Conservation (phyloP, 2,329 filamentous ascomycete genomes). For the Dryadomyces quercivorus region DNA sequence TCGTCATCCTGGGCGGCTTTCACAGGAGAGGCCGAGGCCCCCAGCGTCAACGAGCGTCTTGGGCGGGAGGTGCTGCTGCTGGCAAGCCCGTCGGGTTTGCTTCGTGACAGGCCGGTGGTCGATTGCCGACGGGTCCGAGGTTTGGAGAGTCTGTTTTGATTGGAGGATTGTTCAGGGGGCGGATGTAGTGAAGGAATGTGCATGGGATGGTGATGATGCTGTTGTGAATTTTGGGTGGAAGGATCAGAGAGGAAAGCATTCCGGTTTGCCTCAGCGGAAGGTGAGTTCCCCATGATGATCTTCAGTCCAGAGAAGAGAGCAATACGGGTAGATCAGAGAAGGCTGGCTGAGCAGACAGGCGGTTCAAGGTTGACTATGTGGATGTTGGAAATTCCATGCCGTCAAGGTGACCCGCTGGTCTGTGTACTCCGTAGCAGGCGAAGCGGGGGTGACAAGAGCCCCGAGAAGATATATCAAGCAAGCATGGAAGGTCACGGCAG, state of each 20-base stretch:
- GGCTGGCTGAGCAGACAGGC: not conserved
- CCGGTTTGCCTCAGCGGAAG: slow-evolving; percentile 30
- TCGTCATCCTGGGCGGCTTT: not conserved
- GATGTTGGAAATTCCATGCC: slow-evolving; percentile 28
- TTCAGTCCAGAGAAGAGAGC: not conserved
- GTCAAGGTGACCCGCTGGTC: slow-evolving; percentile 19
- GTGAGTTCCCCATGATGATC: slow-evolving; percentile 36
- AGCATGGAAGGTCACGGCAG: not conserved
- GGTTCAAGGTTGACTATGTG: slow-evolving; percentile 21
- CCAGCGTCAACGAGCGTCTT: slow-evolving; percentile 16
- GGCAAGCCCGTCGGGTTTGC: slow-evolving; percentile 19
- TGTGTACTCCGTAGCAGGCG: slow-evolving; percentile 2
- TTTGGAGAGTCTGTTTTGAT: slow-evolving; percentile 37
- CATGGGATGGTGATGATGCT: not conserved
- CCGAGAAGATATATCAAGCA: not conserved
- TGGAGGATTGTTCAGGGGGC: not conserved
- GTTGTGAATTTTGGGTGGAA: not conserved
- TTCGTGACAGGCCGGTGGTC: slow-evolving; percentile 27
- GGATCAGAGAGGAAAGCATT: slow-evolving; percentile 12
- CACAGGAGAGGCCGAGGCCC: slow-evolving; percentile 1
- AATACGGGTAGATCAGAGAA: not conserved
- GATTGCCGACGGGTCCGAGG: slow-evolving; percentile 29
- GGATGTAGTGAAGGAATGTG: not conserved
- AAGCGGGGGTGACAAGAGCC: not conserved
- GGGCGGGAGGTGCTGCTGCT: slow-evolving; percentile 14